A percentile compares a stretch with the other conserved stretches of the same genome.
Conservation (phyloP, 768 basidiomycete species). For the Calocera cornea region DNA sequence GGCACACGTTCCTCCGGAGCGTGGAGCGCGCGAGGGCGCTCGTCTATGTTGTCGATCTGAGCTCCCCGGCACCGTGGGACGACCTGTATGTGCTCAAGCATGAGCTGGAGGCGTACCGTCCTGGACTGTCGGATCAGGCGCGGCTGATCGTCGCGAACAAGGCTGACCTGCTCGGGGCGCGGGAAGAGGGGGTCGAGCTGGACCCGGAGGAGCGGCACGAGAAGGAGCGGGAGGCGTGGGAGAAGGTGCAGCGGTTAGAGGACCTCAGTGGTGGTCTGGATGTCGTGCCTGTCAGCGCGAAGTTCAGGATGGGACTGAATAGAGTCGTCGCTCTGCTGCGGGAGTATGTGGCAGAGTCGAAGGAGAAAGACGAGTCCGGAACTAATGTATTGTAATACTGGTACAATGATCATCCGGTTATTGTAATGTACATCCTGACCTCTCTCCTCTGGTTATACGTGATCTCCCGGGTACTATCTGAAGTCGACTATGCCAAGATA, state of each 20-base stretch:
- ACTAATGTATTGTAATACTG: background rate
- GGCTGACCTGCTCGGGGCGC: constrained; percentile 63
- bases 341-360: constrained; percentile 40
- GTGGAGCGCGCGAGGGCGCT: constrained; percentile 86
- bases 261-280: constrained; percentile 40
- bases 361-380: constrained; percentile 7
- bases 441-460: background rate
- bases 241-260: constrained; percentile 44
- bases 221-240: constrained; percentile 40
- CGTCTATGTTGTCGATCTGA: constrained; percentile 85
- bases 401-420: background rate
- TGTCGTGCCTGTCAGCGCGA: constrained; percentile 74
- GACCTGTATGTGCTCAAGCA: constrained; percentile 57
- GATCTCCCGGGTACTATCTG: background rate
- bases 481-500: background rate
- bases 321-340: constrained; percentile 57
- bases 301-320: constrained; percentile 67
- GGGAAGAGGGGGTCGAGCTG: constrained; percentile 16
- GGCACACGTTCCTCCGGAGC: constrained; percentile 83
- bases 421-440: background rate
- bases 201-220: constrained; percentile 14
- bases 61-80: constrained; percentile 56
- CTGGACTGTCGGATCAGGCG: constrained; percentile 61
- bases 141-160: constrained; percentile 88
- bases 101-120: constrained; percentile 75